phyloP scores from a whole-genome alignment of 805 yeast species.

The Debaryomyces prosopidis region DNA sequence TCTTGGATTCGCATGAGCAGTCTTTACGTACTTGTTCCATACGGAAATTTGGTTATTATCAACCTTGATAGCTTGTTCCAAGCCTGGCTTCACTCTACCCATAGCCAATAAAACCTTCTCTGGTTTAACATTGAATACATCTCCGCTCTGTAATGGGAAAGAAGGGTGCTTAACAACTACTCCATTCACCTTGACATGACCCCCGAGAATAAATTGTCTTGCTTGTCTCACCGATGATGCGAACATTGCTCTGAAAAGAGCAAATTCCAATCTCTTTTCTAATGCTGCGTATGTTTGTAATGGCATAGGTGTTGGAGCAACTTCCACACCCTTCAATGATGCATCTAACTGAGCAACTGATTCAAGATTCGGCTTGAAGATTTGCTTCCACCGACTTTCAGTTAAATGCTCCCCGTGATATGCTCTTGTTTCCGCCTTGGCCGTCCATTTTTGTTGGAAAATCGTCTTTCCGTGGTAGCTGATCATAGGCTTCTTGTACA shows the following conservation, averaged over 20 bases:
- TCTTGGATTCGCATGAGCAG: slow-evolving; percentile 57
- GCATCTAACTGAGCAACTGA: slow-evolving; percentile 91
- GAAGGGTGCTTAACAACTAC: slow-evolving; percentile 75
- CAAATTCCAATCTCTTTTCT: slow-evolving; percentile 88
- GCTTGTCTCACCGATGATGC: slow-evolving; percentile 95
- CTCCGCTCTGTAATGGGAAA: slow-evolving; percentile 78
- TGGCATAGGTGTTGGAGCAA: slow-evolving; percentile 73
- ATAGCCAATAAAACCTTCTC: slow-evolving; percentile 81
- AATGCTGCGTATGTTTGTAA: slow-evolving; percentile 86
- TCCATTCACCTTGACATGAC: slow-evolving; percentile 86
- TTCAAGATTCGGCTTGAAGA: slow-evolving; percentile 68
- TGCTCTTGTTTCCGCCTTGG: slow-evolving; percentile 89
- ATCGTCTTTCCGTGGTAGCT: slow-evolving; percentile 63
- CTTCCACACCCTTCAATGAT: slow-evolving; percentile 59
- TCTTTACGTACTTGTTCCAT: slow-evolving; percentile 73
- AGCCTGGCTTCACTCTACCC: slow-evolving; percentile 81
- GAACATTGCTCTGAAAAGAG: slow-evolving; percentile 87
- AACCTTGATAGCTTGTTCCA: slow-evolving; percentile 62
- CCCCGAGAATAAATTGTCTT: slow-evolving; percentile 78
- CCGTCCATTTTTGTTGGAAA: slow-evolving; percentile 88
- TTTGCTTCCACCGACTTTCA: slow-evolving; percentile 75
- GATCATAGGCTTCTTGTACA: slow-evolving; percentile 68
- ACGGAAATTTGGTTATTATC: slow-evolving; percentile 70
- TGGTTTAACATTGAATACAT: slow-evolving; percentile 81
- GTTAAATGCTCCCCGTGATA: slow-evolving; percentile 95